phyloP scores from a whole-genome alignment of 768 basidiomycete species.

The Agrocybe pediades region DNA sequence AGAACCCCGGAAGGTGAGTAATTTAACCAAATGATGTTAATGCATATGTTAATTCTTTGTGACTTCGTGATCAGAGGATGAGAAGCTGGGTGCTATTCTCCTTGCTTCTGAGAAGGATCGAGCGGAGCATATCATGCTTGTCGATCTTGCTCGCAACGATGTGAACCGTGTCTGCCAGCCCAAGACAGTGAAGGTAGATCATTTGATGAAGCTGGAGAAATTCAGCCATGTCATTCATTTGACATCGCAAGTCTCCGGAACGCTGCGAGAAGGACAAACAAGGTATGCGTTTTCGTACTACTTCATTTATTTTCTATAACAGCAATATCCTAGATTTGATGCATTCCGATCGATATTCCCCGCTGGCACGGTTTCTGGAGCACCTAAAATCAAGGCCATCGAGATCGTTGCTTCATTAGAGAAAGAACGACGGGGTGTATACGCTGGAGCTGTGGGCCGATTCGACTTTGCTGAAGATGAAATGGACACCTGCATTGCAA shows the following conservation, averaged over 20 bases:
- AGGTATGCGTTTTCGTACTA: slow-evolving; percentile 50
- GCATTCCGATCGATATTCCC: slow-evolving; percentile 99
- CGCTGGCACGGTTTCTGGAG: slow-evolving; percentile 97
- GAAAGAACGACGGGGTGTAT: slow-evolving; percentile 88
- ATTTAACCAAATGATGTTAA: slow-evolving; percentile 5
- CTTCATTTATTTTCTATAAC: slow-evolving; percentile 1
- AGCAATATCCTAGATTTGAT: slow-evolving; percentile 73
- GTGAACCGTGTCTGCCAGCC: slow-evolving; percentile 97
- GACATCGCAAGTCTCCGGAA: slow-evolving; percentile 92
- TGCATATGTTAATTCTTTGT: slow-evolving; percentile 10
- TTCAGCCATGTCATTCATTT: slow-evolving; percentile 99
- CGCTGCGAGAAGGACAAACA: slow-evolving; percentile 77
- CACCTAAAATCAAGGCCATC: slow-evolving; percentile 98
- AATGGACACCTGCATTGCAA: slow-evolving; percentile 99
- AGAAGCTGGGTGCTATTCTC: slow-evolving; percentile 70
- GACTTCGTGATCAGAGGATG: slow-evolving; percentile 71
- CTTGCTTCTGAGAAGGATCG: slow-evolving; percentile 90
- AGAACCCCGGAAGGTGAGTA: slow-evolving; percentile 78
- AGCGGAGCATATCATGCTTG: slow-evolving; percentile 99
- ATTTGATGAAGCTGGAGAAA: slow-evolving; percentile 90
- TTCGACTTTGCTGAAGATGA: slow-evolving; percentile 94
- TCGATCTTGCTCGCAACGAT: slow-evolving; percentile 97
- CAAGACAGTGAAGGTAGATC: slow-evolving; percentile 93
- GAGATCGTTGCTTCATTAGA: slow-evolving; percentile 89
- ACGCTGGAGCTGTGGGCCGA: slow-evolving; percentile 97